Percentiles rank a stretch among this genome's conserved stretches.
Evolutionary conservation across 139 green algal species (phyloP).

Genomic region (Chlamydomonas sphaeroides): DNA sequence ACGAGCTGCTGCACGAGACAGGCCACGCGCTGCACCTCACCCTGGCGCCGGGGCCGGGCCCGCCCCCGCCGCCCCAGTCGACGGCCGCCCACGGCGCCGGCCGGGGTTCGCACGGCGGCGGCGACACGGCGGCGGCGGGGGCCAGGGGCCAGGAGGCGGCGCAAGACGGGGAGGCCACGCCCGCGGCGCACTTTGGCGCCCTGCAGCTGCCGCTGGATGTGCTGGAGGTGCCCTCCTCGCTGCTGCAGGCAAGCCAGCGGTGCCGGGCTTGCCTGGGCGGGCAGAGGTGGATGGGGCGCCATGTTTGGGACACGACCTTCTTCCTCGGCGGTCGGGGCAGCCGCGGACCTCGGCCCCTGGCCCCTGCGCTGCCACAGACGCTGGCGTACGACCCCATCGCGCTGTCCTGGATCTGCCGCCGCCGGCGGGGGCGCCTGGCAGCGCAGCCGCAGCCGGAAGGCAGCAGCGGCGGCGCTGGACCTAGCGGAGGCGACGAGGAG

Average conservation of each 20-base stretch:
- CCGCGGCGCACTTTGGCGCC: slow-evolving; percentile 29
- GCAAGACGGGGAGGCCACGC: not conserved
- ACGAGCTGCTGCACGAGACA: slow-evolving; percentile 49
- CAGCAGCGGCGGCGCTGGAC: too few relatives aligned
- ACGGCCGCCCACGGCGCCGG: too few relatives aligned
- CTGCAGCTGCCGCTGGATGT: slow-evolving; percentile 33
- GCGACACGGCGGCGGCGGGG: too few relatives aligned
- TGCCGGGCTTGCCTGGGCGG: too few relatives aligned
- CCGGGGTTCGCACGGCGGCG: too few relatives aligned
- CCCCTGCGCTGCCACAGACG: too few relatives aligned
- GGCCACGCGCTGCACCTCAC: slow-evolving; percentile 44
- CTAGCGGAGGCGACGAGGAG: too few relatives aligned
- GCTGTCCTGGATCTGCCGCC: not conserved
- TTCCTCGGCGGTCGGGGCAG: too few relatives aligned
- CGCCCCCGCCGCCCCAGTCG: not conserved
- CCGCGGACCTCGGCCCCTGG: too few relatives aligned
- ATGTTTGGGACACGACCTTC: too few relatives aligned
- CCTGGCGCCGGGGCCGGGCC: slow-evolving; percentile 3
- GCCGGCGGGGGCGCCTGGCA: not conserved
- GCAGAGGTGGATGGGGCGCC: too few relatives aligned
- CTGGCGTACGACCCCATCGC: slow-evolving; percentile 9
- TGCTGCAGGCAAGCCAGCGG: too few relatives aligned
- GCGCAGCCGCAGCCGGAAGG: not conserved
- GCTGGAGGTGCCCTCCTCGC: slow-evolving; percentile 30
- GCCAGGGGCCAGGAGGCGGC: not conserved